Conservation (phyloP, 2,329 filamentous ascomycete species). For the Diaporthe velutina region DNA sequence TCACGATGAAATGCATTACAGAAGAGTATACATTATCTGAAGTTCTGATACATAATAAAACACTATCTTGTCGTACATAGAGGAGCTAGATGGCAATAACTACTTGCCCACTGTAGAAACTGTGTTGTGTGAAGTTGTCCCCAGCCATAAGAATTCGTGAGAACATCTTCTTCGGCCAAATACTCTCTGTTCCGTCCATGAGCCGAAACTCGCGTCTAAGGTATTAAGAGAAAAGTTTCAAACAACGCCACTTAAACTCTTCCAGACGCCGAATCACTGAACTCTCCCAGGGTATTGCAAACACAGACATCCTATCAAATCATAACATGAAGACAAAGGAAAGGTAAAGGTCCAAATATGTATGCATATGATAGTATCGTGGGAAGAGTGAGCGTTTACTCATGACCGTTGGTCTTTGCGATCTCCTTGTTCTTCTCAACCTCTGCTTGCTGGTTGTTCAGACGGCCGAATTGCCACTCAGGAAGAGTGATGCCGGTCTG, state of each 20-base stretch:
- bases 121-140: background rate
- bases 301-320: background rate
- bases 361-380: background rate
- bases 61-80: background rate
- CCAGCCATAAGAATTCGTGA: background rate
- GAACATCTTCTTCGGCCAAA: background rate
- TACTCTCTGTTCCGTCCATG: background rate
- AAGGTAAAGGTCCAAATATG: background rate
- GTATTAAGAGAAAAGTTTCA: background rate
- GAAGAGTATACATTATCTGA: background rate
- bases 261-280: background rate
- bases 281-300: conserved; percentile 4
- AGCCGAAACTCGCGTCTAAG: background rate
- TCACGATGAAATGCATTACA: too few species aligned
- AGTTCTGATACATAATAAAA: background rate
- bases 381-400: background rate
- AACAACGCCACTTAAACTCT: background rate
- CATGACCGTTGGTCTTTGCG: conserved; percentile 41
- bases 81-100: background rate
- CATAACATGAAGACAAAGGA: background rate
- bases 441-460: conserved; percentile 51
- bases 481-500: conserved; percentile 88
- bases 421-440: conserved; percentile 57
- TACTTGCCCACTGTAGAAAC: background rate
- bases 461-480: conserved; percentile 76